Evolutionary conservation across 2,329 filamentous ascomycete genomes (phyloP).

Genomic region (Fusarium verticillioides): DNA sequence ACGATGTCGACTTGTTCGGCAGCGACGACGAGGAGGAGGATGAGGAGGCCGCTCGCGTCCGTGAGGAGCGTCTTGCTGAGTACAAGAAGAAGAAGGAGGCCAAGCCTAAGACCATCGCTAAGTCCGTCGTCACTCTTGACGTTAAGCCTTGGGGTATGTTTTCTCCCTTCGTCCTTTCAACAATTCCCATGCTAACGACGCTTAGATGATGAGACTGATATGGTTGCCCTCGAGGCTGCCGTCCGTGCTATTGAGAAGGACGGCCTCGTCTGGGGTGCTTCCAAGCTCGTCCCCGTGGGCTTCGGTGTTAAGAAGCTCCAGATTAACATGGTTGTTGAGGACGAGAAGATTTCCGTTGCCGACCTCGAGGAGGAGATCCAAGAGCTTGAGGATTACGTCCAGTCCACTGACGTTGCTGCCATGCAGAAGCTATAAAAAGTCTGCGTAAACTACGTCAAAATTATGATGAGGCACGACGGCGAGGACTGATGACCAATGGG

Average conservation of each 20-base stretch:
- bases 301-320: constrained; percentile 99
- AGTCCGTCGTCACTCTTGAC: constrained; percentile 95
- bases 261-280: constrained; percentile 94
- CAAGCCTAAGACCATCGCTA: constrained; percentile 91
- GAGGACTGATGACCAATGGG: constrained; percentile 45
- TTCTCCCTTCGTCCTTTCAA: no score
- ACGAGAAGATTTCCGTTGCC: constrained; percentile 90
- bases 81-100: constrained; percentile 97
- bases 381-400: constrained; percentile 92
- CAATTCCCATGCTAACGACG: constrained; percentile 37
- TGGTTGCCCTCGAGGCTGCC: constrained; percentile 80
- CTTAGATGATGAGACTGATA: constrained; percentile 91
- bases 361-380: constrained; percentile 88
- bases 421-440: constrained; percentile 88
- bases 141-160: constrained; percentile 98
- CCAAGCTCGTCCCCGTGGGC: constrained; percentile 88
- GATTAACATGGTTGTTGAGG: constrained; percentile 97
- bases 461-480: constrained; percentile 49
- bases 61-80: constrained; percentile 89
- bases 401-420: constrained; percentile 89
- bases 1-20: constrained; percentile 93
- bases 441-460: constrained; percentile 37
- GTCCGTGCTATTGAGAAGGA: constrained; percentile 90
- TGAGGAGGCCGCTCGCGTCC: constrained; percentile 82
- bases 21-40: constrained; percentile 95